Conservation (phyloP, 2,329 filamentous ascomycete species). For the Allantophomopsis lycopodina region DNA sequence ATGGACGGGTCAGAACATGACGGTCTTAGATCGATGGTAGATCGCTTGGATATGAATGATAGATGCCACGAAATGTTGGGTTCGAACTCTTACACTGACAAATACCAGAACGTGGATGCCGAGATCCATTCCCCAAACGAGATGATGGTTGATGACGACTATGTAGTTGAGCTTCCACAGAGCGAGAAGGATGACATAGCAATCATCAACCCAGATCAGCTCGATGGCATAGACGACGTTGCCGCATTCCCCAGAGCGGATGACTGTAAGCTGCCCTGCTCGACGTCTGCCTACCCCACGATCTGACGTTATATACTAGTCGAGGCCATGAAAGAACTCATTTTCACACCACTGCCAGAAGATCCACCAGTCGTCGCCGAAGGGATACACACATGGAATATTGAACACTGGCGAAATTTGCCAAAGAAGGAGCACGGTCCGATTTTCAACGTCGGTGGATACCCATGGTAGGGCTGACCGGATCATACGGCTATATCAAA, state of each 20-base stretch:
- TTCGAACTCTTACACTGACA: too few species aligned
- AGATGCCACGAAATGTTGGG: too few species aligned
- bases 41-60: too few species aligned
- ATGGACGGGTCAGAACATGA: too few species aligned
- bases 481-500: background rate
- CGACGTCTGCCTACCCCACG: too few species aligned
- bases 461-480: conserved; percentile 56
- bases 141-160: conserved; percentile 18
- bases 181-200: conserved; percentile 24
- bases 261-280: conserved; percentile 17
- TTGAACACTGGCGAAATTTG: conserved; percentile 67
- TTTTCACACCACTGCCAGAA: conserved; percentile 57
- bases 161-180: conserved; percentile 13
- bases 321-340: conserved; percentile 73
- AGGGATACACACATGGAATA: conserved; percentile 70
- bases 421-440: conserved; percentile 78
- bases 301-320: conserved; percentile 29
- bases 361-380: conserved; percentile 74
- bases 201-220: conserved; percentile 22
- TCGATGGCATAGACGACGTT: conserved; percentile 11
- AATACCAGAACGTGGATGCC: conserved; percentile 8
- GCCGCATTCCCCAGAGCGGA: conserved; percentile 18
- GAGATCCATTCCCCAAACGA: conserved; percentile 17
- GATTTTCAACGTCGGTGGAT: conserved; percentile 71
- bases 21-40: too few species aligned